Conservation (phyloP, 2,329 filamentous ascomycete species). For the Nothophaeocryptopus gaeumannii region DNA sequence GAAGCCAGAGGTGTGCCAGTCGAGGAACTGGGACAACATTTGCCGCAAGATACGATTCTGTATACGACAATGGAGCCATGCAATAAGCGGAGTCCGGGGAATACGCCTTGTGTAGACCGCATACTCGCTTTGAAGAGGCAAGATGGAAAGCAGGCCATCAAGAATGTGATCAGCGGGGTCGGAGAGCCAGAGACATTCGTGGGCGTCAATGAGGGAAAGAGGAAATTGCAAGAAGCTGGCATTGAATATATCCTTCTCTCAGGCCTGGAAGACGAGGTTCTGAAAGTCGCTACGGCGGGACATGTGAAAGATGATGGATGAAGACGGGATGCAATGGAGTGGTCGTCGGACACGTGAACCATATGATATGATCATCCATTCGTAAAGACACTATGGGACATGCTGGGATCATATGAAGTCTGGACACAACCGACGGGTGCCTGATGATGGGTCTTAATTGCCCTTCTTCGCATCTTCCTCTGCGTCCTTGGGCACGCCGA, state of each 20-base stretch:
- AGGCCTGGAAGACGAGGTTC: slow-evolving; percentile 77
- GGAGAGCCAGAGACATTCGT: slow-evolving; percentile 90
- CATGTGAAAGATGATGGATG: slow-evolving; percentile 46
- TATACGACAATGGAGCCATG: slow-evolving; percentile 96
- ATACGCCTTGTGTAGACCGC: slow-evolving; percentile 73
- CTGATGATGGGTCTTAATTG: slow-evolving; percentile 27
- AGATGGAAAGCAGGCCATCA: slow-evolving; percentile 58
- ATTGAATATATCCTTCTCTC: slow-evolving; percentile 69
- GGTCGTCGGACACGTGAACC: no score
- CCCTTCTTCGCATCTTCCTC: slow-evolving; percentile 52
- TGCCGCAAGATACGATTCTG: slow-evolving; percentile 59
- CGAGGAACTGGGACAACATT: slow-evolving; percentile 51
- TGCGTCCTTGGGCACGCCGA: slow-evolving; percentile 53
- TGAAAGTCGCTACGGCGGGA: slow-evolving; percentile 78
- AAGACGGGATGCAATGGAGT: no score
- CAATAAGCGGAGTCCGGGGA: slow-evolving; percentile 69
- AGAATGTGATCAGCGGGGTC: slow-evolving; percentile 81
- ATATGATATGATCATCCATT: no score
- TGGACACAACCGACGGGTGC: no score
- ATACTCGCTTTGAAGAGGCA: slow-evolving; percentile 56
- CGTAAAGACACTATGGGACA: no score
- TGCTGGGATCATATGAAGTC: no score
- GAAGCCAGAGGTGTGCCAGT: slow-evolving; percentile 44
- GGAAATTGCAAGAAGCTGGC: slow-evolving; percentile 67
- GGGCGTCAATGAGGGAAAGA: slow-evolving; percentile 71